These are phyloP conservation scores for Aeminium ludgeri DNA, from an alignment of 495 filamentous ascomycete species.

Conservation along the genomic window DNA sequence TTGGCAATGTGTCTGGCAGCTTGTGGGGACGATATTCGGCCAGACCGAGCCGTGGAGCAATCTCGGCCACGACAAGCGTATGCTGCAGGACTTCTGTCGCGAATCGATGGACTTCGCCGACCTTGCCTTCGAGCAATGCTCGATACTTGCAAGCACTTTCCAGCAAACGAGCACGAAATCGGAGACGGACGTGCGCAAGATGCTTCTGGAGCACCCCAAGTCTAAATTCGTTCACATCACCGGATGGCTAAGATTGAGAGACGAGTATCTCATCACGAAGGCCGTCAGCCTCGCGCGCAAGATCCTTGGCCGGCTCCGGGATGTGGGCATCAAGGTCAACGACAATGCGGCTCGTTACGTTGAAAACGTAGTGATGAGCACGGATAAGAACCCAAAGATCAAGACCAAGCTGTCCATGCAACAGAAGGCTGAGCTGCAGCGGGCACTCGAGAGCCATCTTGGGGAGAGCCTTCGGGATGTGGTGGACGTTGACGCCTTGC, in stretches of 20 bases:
- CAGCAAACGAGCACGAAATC: conserved; percentile 26
- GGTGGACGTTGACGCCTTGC: conserved; percentile 13
- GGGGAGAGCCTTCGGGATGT: conserved; percentile 36
- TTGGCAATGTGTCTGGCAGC: conserved; percentile 71
- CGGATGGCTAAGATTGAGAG: conserved; percentile 70
- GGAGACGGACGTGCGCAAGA: conserved; percentile 20
- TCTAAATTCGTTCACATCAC: conserved; percentile 48
- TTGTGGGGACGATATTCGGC: conserved; percentile 61
- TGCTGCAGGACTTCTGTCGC: conserved; percentile 80
- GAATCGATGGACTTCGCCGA: conserved; percentile 89
- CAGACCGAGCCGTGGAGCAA: conserved; percentile 66
- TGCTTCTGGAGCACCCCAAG: conserved; percentile 44
- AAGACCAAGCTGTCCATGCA: conserved; percentile 56
- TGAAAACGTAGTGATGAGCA: conserved; percentile 33
- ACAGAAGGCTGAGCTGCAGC: conserved; percentile 67
- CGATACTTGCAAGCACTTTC: conserved; percentile 54
- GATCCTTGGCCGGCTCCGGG: conserved; percentile 53
- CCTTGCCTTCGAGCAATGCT: conserved; percentile 64
- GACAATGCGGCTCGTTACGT: conserved; percentile 42
- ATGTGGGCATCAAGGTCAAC: conserved; percentile 50
- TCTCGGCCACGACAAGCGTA: conserved; percentile 45
- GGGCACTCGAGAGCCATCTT: conserved; percentile 61
- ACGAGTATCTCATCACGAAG: conserved; percentile 61
- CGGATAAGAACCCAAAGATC: conserved; percentile 30
- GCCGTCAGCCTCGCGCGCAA: conserved; percentile 53